Evolutionary conservation across 2,329 filamentous ascomycete genomes (phyloP), one percentile per base, ranked within the genome.

Genomic region (Fusarium staphyleae): DNA sequence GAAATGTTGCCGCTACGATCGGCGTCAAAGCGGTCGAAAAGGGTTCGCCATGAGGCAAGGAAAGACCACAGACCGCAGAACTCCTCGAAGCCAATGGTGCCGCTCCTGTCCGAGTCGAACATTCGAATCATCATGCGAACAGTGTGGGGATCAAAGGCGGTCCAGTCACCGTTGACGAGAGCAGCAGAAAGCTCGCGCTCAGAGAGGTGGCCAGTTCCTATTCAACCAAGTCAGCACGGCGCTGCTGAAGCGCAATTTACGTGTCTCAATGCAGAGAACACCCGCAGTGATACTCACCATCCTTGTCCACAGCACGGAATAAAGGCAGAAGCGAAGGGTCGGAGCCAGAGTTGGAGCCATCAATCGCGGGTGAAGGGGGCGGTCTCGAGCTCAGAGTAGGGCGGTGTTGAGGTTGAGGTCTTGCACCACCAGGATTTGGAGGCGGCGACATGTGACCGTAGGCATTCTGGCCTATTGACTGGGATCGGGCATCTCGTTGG

Each of bases 41-140:
- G 86, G 34, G 87, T 87, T 63, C 95, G 87, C 95, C 95, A 99
- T 14, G 92, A 91, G 29, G 91, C 91, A 32, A 99, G 83, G 76
- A 98, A 99, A 14, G 90, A 91, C 95, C 95, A 99, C 16, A 99
- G 81, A 14, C 91, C 93, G 71, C 93, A 96, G 74, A 99, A 99
- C 75, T 98, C 95, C 62, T 95, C 88, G 73, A 96, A 98, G 56
- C 89, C 92, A 72, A 99, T 96, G 12, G 89, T 90, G 44, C 93
- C 92, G 57, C 85, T 89, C 66, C 90, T 88, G 75, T 97, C 90
- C 52, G 89, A 90, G 77, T 98, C 93, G 76, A 99, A 99, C 95
- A 99, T 98, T 70, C 93, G 89, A 65, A 99, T 97, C 93, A 99
- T 97, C 91, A 98, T 96, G 69, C 89, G 89, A 62, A 98, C 93